Conservation (phyloP, 345 rosid species). For the Bruguiera parviflora region DNA sequence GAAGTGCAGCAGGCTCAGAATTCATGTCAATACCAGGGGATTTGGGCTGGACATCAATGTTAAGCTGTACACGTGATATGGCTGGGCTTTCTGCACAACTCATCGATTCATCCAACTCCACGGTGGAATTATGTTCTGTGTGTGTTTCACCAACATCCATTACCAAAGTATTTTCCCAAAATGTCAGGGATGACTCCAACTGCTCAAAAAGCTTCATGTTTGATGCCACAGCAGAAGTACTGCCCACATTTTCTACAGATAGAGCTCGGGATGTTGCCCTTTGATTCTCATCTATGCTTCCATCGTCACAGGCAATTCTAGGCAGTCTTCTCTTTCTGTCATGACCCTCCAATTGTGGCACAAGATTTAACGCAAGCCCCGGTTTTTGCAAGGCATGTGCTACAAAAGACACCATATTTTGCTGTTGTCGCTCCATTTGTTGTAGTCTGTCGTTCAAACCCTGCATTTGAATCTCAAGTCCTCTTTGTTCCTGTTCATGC, state of each 20-base stretch:
- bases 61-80: slow-evolving; percentile 52
- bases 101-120: slow-evolving; percentile 68
- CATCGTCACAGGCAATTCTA: slow-evolving; percentile 42
- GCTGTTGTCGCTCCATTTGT: slow-evolving; percentile 59
- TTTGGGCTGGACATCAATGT: slow-evolving; percentile 41
- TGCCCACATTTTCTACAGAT: slow-evolving; percentile 34
- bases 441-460: slow-evolving; percentile 59
- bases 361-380: slow-evolving; percentile 53
- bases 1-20: slow-evolving; percentile 49
- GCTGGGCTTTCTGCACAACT: too few species aligned
- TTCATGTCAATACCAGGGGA: slow-evolving; percentile 87
- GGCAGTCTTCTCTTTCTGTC: slow-evolving; percentile 69
- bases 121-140: slow-evolving; percentile 28
- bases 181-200: slow-evolving; percentile 59
- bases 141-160: slow-evolving; percentile 32
- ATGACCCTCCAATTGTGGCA: slow-evolving; percentile 46
- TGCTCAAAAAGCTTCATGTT: slow-evolving; percentile 52
- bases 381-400: slow-evolving; percentile 59
- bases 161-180: slow-evolving; percentile 61
- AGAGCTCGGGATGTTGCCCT: slow-evolving; percentile 30
- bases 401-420: slow-evolving; percentile 46
- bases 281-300: slow-evolving; percentile 37
- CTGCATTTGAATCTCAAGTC: slow-evolving; percentile 50
- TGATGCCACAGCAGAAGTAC: slow-evolving; percentile 29
- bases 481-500: slow-evolving; percentile 54